Conservation (phyloP, 257 asterid genomes). For the Ilex aquifolium region DNA sequence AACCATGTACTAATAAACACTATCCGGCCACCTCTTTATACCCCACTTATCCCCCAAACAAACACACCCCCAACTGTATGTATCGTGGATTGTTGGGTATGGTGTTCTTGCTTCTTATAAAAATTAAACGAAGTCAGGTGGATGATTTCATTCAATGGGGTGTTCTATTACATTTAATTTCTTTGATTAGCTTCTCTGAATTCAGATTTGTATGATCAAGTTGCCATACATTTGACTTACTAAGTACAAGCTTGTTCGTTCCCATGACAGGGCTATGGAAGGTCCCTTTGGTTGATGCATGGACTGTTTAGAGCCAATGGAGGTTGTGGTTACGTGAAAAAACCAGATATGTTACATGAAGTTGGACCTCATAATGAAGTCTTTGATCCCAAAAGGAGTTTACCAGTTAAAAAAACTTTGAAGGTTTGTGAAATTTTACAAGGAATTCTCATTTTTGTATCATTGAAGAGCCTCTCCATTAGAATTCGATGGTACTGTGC, state of each 20-base stretch:
- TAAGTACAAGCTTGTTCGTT: neutral
- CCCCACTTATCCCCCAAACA: too few relatives aligned
- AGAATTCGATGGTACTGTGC: neutral
- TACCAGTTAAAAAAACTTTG: conserved; percentile 43
- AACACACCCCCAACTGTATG: too few relatives aligned
- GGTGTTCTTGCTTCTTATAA: too few relatives aligned
- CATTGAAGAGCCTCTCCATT: neutral
- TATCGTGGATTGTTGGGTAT: too few relatives aligned
- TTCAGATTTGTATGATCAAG: too few relatives aligned
- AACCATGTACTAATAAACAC: too few relatives aligned
- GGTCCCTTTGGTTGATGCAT: conserved; percentile 78
- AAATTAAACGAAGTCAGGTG: too few relatives aligned
- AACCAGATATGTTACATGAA: conserved; percentile 52
- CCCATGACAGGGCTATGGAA: conserved; percentile 49
- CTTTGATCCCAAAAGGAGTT: conserved; percentile 45
- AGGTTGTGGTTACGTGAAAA: conserved; percentile 75
- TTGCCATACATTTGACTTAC: too few relatives aligned
- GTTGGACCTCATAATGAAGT: conserved; percentile 34
- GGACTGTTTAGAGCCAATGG: conserved; percentile 83
- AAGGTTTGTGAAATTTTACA: conserved; percentile 32
- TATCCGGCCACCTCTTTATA: too few relatives aligned
- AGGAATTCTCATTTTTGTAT: neutral
- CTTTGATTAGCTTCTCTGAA: too few relatives aligned
- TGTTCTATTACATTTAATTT: too few relatives aligned
- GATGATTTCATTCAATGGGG: too few relatives aligned